phyloP scores from a whole-genome alignment of 1,139 yeast genomes.

The Debaryomyces sp. region DNA sequence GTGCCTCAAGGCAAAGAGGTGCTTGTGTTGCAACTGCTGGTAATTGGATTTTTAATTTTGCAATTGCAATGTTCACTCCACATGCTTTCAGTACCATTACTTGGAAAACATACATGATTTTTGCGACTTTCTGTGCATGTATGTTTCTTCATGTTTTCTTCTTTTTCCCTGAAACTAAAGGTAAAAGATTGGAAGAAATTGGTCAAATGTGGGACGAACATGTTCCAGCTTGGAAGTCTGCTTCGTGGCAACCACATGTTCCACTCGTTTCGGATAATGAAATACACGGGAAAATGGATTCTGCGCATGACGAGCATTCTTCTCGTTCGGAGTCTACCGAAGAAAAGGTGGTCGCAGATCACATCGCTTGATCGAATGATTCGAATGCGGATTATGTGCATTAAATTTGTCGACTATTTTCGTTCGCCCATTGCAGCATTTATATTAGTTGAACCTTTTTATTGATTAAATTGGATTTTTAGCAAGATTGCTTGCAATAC shows the following conservation, averaged over 20 bases:
- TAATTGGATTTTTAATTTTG: constrained; percentile 51
- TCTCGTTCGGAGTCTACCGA: constrained; percentile 1
- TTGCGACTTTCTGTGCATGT: constrained; percentile 50
- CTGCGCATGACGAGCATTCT: not conserved
- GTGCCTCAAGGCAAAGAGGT: constrained; percentile 55
- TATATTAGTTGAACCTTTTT: no score
- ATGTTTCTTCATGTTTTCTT: constrained; percentile 66
- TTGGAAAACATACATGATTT: constrained; percentile 53
- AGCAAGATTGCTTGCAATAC: not conserved
- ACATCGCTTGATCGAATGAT: not conserved
- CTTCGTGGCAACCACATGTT: constrained; percentile 40
- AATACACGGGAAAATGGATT: constrained; percentile 9
- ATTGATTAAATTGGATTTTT: not conserved
- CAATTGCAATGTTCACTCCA: constrained; percentile 49
- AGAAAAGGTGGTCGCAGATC: not conserved
- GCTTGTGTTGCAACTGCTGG: constrained; percentile 50
- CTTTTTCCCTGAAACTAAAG: constrained; percentile 67
- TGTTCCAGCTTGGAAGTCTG: constrained; percentile 63
- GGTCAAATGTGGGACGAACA: constrained; percentile 60
- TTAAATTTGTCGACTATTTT: no score
- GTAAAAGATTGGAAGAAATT: constrained; percentile 64
- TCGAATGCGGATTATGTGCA: constrained; percentile 14
- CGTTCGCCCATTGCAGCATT: no score
- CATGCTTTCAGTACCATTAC: constrained; percentile 46
- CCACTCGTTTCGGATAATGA: constrained; percentile 47